Evolutionary conservation across 495 filamentous ascomycete genomes (phyloP), one percentile per base, ranked within the genome.

Genomic region (Daldinia grandis): DNA sequence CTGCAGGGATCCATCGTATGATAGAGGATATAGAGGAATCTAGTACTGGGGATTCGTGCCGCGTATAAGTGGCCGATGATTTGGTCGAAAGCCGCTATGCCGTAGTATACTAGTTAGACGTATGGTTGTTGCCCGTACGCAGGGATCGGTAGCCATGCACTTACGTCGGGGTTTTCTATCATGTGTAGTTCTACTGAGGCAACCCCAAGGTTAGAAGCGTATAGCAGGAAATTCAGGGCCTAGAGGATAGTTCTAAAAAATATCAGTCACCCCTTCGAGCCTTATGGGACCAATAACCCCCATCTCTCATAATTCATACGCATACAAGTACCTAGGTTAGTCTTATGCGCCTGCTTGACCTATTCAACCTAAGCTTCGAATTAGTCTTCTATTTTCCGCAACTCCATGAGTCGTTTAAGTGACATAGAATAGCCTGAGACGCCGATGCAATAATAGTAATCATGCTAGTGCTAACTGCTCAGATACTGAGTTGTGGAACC

Each of bases 381-480:
- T 64, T 82, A 78, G 37, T 58, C 66, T 19, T 77, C 75, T 8
- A 77, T 81, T 42, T 65, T 74, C 30, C 61, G 59, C 9, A 81
- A 67, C 30, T 76, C 25, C 61, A 75, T 66, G 9, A 82, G 75
- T 15, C 66, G 62, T 15, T 76, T 61, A 0, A 82, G 64, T 2
- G 71, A 76, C 1, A 82, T 30, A 0, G 66, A 58, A 27, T 62
- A 67, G 1, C 38, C 49, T 0, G 79, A 72, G 0, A 80, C 78
- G 60, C 69, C 74, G 54, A 81, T 71, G 69, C 76, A 81, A 61
- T 81, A 80, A 72, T 76, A 81, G 66, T 81, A 81, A 62, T 81
- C 78, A 61, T 81, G 79, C 57, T 81, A 79, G 62, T 81, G 80
- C 78, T 76, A 81, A 4, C 33, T 58, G 50, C 59, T 57, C 9